phyloP scores from a whole-genome alignment of 768 basidiomycete species.

The Mycena vitilis region DNA sequence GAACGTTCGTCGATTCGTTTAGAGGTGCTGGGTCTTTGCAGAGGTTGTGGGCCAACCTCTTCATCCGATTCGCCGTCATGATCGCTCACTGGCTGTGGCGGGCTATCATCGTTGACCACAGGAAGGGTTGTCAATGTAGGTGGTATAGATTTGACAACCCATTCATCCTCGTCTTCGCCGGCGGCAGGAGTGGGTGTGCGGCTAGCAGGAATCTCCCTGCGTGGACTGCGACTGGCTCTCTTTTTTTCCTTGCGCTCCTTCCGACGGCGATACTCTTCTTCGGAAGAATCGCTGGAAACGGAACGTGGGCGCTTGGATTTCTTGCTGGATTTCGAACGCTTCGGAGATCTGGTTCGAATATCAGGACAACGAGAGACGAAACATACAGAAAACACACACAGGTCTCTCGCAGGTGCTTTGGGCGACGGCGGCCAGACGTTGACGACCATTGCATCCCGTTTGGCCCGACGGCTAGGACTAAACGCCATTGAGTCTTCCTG shows the following conservation, averaged over 20 bases:
- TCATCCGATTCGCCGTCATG: slow-evolving; percentile 63
- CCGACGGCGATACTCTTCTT: slow-evolving; percentile 69
- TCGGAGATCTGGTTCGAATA: slow-evolving; percentile 61
- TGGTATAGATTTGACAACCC: slow-evolving; percentile 69
- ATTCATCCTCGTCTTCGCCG: slow-evolving; percentile 67
- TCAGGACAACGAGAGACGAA: slow-evolving; percentile 5
- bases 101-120: slow-evolving; percentile 32
- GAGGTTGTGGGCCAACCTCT: slow-evolving; percentile 86
- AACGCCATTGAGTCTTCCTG: too few species aligned
- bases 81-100: slow-evolving; percentile 49
- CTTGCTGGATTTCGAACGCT: slow-evolving; percentile 65
- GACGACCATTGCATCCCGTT: slow-evolving; percentile 67
- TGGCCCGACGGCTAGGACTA: slow-evolving; percentile 75
- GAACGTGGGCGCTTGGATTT: slow-evolving; percentile 71
- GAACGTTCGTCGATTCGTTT: slow-evolving; percentile 82
- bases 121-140: slow-evolving; percentile 38
- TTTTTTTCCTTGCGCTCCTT: slow-evolving; percentile 72
- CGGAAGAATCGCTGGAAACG: slow-evolving; percentile 57
- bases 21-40: slow-evolving; percentile 52
- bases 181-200: slow-evolving; percentile 46
- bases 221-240: slow-evolving; percentile 50
- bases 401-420: slow-evolving; percentile 66
- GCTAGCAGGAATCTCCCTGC: slow-evolving; percentile 44
- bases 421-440: slow-evolving; percentile 90
- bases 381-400: slow-evolving; percentile 54